Evolutionary conservation across 495 filamentous ascomycete species (phyloP), one percentile per base, ranked within the genome.

Genomic region (Lentithecium fluviatile): DNA sequence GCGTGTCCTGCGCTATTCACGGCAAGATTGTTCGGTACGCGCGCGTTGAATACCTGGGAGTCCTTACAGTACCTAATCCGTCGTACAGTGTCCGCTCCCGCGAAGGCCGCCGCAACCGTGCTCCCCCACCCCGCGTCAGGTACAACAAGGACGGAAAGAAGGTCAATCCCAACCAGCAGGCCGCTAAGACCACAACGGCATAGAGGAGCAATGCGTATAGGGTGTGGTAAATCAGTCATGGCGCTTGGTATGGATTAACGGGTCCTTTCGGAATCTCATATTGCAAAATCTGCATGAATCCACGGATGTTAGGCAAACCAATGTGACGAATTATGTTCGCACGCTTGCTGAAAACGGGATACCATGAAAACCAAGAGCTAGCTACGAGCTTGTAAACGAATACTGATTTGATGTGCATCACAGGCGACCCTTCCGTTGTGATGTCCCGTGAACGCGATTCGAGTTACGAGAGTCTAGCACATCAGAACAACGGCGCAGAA

Each of bases 61-160:
- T 42, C 4, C 20, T 2, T 15, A 25, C 15, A 23, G 17, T 54
- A 10, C 19, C 29, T 19, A 56, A 13, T 11, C 11, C 17, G 17
- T 3, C 29, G 6, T n/a, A 66, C 68, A 97, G 94, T 87, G 94
- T 99, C 76, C 94, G 94, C 70, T 97, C 95, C 61, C 85, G 90
- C 70, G 93, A 88, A 79, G 94, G 94, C 68, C 91, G 94, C 76
- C 93, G 95, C 78, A 99, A 99, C 88, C 88, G 94, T 78, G 94
- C 94, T 72, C 94, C 94, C 69, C 94, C 94, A 69, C 94, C 94
- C 71, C 83, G 94, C 69, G 91, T 97, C 71, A 83, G 94, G 68
- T 99, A 95, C 88, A 99, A 99, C 87, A 97, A 97, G 87, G 94
- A 99, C 77, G 94, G 94, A 82, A 99, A 99, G 89, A 99, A 97